Evolutionary conservation across 495 filamentous ascomycete species (phyloP), one percentile per base, ranked within the genome.

Genomic region (Echria macrotheca): DNA sequence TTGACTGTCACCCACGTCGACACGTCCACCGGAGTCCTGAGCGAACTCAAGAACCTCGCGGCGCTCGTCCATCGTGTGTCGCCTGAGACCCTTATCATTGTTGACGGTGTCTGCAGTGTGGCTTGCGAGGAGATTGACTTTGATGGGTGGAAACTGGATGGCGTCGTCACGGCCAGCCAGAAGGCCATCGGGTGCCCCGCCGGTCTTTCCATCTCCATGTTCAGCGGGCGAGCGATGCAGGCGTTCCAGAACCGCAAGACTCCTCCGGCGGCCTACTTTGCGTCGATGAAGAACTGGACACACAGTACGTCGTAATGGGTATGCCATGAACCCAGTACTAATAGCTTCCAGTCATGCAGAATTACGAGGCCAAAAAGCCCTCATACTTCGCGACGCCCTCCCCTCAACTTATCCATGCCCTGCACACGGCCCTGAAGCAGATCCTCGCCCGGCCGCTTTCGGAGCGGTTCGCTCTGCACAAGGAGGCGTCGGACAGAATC

Each of bases 381-480:
- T 95, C 89, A 10, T 98, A 98, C 74, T 98, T 98, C 65, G 93
- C 93, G 22, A 98, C 93, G 10, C 93, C 93, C 0, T 86, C 89
- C 10, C 95, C 93, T 5, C 93, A 98, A 69, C 82, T 98, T 32
- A 76, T 98, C 55, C 91, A 86, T 64, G 93, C 93, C 26, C 82
- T 98, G 33, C 87, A 98, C 74, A 96, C 93, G 17, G 83, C 91
- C n/a, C 75, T 98, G 22, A 81, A 66, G 28, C 89, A 96, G 64
- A 95, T 96, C 59, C 80, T 93, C 49, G 76, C 84, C 11, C 74
- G 75, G 37, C 85, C 89, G 9, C 76, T 97, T 18, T 68, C 80
- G 7, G 83, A 91, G 58, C 80, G 89, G 43, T 96, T 96, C 64
- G 83, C 81, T 32, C 72, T 71, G 44, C 93, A 98, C 77, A 76